These are phyloP conservation scores for Colletotrichum filicis DNA, from an alignment of 2,329 filamentous ascomycete species.

Conservation along the genomic window DNA sequence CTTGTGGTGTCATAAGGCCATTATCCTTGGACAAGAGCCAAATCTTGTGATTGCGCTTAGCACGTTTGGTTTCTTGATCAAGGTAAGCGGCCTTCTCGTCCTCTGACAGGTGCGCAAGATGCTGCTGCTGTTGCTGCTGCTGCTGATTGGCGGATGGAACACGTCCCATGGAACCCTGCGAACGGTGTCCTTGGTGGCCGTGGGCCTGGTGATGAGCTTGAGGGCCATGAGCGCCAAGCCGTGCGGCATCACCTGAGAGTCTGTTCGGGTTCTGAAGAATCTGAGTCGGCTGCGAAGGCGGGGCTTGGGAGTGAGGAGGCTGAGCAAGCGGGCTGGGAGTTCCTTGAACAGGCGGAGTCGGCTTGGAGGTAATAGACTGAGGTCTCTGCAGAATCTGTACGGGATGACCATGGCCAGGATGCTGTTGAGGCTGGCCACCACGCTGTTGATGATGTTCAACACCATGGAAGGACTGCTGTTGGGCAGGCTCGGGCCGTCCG, in stretches of 20 bases:
- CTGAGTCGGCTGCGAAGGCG: slow-evolving; percentile 72
- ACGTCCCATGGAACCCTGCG: slow-evolving; percentile 69
- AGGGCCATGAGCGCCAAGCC: slow-evolving; percentile 40
- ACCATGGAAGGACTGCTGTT: slow-evolving; percentile 31
- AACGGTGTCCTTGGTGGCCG: slow-evolving; percentile 53
- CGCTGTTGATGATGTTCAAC: slow-evolving; percentile 43
- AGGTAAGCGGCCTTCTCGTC: slow-evolving; percentile 86
- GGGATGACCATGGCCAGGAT: slow-evolving; percentile 56
- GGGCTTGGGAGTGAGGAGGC: slow-evolving; percentile 48
- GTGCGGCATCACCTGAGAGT: slow-evolving; percentile 59
- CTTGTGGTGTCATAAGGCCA: slow-evolving; percentile 97
- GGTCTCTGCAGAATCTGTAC: slow-evolving; percentile 68
- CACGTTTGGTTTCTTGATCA: slow-evolving; percentile 91
- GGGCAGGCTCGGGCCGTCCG: slow-evolving; percentile 31
- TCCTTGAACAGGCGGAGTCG: slow-evolving; percentile 47
- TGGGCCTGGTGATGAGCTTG: slow-evolving; percentile 40
- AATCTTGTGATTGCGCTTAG: slow-evolving; percentile 98
- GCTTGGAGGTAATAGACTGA: slow-evolving; percentile 53
- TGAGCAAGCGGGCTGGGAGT: slow-evolving; percentile 46
- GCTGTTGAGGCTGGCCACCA: slow-evolving; percentile 41
- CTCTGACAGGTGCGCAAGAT: slow-evolving; percentile 78
- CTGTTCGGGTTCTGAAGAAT: slow-evolving; percentile 85
- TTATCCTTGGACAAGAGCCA: slow-evolving; percentile 93
- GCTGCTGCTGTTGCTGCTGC: slow-evolving; percentile 76
- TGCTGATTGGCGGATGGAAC: slow-evolving; percentile 75